Evolutionary conservation across 768 basidiomycete species (phyloP).

Genomic region (Filobasidium wieringae): DNA sequence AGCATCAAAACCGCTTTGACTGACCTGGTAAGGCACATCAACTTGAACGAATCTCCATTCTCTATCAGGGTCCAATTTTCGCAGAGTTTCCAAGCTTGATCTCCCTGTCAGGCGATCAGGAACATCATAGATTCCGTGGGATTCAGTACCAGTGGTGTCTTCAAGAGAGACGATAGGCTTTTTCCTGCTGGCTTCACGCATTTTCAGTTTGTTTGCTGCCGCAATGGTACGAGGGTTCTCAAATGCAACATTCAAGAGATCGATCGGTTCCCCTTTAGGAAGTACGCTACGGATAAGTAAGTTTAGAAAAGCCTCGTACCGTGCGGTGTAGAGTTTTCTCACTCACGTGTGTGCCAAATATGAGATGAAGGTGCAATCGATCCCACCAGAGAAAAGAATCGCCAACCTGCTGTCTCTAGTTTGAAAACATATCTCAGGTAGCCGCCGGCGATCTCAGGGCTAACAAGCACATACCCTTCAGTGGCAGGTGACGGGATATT

Average conservation of each 20-base stretch:
- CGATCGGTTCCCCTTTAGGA: conserved; percentile 67
- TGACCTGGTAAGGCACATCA: conserved; percentile 66
- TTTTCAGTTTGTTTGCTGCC: conserved; percentile 27
- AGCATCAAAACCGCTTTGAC: conserved; percentile 9
- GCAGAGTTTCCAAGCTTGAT: conserved; percentile 64
- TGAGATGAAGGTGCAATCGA: conserved; percentile 77
- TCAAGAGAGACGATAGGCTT: background rate
- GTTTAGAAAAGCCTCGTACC: background rate
- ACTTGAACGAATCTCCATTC: conserved; percentile 89
- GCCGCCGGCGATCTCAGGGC: background rate
- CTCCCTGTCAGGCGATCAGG: conserved; percentile 80
- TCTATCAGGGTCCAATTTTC: conserved; percentile 60
- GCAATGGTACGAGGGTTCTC: conserved; percentile 78
- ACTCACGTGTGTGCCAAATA: conserved; percentile 63
- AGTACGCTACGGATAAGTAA: conserved; percentile 48
- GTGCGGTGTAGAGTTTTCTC: background rate
- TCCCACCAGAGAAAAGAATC: conserved; percentile 88
- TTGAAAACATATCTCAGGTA: conserved; percentile 1
- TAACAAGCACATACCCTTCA: conserved; percentile 16
- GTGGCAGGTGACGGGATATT: conserved; percentile 50
- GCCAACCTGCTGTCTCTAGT: conserved; percentile 48
- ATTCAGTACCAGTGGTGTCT: background rate
- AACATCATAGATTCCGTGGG: conserved; percentile 56
- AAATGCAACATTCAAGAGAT: conserved; percentile 85
- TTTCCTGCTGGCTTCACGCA: background rate